A percentile compares a stretch with the other conserved stretches of the same genome.
Conservation (phyloP, 2,329 filamentous ascomycete species). For the Ambrosiella cleistominuta region DNA sequence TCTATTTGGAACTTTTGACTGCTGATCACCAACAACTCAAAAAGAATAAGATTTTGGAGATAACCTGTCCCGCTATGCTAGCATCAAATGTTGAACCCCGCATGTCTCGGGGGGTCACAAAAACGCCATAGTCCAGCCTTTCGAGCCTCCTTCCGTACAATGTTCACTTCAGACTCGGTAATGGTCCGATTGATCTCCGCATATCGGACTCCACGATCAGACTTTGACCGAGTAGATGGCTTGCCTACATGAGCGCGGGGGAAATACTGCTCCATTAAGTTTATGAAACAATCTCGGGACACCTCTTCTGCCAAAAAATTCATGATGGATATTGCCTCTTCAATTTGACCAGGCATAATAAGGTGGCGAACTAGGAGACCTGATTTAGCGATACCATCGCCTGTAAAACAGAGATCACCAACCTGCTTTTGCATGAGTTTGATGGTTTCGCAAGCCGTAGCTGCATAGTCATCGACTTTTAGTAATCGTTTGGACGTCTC, state of each 20-base stretch:
- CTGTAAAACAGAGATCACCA: constrained; percentile 66
- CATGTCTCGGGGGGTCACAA: constrained; percentile 42
- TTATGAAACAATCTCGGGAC: constrained; percentile 58
- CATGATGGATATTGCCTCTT: constrained; percentile 58
- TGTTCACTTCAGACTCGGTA: constrained; percentile 43
- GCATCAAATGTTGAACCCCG: constrained; percentile 31
- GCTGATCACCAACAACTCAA: neutral
- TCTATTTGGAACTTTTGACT: neutral
- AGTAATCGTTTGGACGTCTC: constrained; percentile 51
- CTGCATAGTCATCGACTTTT: constrained; percentile 61
- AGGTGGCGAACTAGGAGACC: constrained; percentile 63
- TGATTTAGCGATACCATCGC: constrained; percentile 62
- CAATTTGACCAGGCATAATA: constrained; percentile 67
- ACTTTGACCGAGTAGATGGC: constrained; percentile 24
- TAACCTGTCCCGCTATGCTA: neutral
- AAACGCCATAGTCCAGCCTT: constrained; percentile 64
- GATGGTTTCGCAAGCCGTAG: constrained; percentile 57
- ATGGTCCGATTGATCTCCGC: constrained; percentile 62
- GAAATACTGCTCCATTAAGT: constrained; percentile 81
- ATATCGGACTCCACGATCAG: constrained; percentile 40
- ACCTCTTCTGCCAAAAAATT: constrained; percentile 56
- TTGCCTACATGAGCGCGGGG: constrained; percentile 71
- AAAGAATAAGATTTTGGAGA: neutral
- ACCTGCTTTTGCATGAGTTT: constrained; percentile 67
- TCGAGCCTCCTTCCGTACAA: constrained; percentile 49